phyloP scores from a whole-genome alignment of 768 basidiomycete species.

The Coprinopsis strossmayeri region DNA sequence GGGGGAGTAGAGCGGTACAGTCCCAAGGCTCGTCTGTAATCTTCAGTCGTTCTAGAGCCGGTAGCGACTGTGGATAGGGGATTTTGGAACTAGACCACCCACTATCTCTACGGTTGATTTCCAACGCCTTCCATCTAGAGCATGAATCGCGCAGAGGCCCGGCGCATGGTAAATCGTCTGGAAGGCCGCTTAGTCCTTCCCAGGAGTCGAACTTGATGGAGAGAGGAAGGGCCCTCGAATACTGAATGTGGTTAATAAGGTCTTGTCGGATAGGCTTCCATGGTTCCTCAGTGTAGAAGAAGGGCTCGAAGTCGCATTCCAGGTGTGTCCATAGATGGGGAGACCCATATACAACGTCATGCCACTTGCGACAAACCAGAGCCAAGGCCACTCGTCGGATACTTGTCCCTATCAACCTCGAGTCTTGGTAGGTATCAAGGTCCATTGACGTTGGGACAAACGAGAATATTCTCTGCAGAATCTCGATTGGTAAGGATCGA shows the following conservation, averaged over 20 bases:
- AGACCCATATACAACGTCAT: not conserved
- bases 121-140: too few relatives aligned
- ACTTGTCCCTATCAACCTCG: not conserved
- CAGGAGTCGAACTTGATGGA: too few relatives aligned
- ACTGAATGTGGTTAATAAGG: not conserved
- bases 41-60: too few relatives aligned
- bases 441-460: not conserved
- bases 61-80: too few relatives aligned
- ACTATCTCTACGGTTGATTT: too few relatives aligned
- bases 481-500: not conserved
- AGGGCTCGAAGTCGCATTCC: not conserved
- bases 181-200: too few relatives aligned
- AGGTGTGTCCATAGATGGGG: not conserved
- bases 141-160: too few relatives aligned
- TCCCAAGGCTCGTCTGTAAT: too few relatives aligned
- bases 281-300: not conserved
- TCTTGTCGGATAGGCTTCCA: not conserved
- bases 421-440: not conserved
- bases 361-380: not conserved
- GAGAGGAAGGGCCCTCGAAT: not conserved
- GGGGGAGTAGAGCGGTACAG: too few relatives aligned
- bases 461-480: not conserved
- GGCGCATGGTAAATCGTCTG: too few relatives aligned
- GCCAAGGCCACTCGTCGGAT: not conserved
- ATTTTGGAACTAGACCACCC: too few relatives aligned